These are phyloP conservation scores for Amyloporia xantha DNA, from an alignment of 768 basidiomycete species.

Conservation along the genomic window DNA sequence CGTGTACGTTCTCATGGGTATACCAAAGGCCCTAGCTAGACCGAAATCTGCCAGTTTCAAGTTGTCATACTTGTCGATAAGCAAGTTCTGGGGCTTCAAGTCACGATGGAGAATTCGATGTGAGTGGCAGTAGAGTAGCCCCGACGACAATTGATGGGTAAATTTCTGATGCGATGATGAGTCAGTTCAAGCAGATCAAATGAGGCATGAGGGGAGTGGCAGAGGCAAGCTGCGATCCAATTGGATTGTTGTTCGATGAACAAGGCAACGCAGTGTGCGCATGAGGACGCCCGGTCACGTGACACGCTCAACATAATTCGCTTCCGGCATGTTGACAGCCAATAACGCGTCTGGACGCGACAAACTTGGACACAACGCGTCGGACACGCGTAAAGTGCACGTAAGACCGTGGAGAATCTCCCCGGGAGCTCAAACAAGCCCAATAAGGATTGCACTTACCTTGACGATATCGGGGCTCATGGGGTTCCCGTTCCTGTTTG, in stretches of 20 bases:
- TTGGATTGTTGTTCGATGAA: conserved; percentile 1
- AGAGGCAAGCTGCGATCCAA: neutral
- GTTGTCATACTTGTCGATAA: conserved; percentile 86
- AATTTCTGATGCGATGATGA: conserved; percentile 69
- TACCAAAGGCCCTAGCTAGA: conserved; percentile 93
- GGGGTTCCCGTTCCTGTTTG: conserved; percentile 63
- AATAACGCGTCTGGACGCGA: conserved; percentile 24
- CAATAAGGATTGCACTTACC: conserved; percentile 42
- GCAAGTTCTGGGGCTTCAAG: conserved; percentile 91
- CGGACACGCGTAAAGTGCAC: conserved; percentile 23
- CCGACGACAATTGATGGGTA: conserved; percentile 86
- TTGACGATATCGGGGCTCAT: conserved; percentile 72
- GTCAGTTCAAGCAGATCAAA: conserved; percentile 6
- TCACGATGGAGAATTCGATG: conserved; percentile 96
- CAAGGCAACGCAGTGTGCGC: neutral
- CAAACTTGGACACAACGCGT: conserved; percentile 21
- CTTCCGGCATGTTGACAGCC: conserved; percentile 1
- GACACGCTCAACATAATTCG: conserved; percentile 11
- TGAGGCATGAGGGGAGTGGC: conserved; percentile 3
- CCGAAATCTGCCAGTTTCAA: conserved; percentile 97
- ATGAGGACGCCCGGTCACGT: conserved; percentile 14
- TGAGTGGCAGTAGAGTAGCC: conserved; percentile 90
- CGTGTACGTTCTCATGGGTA: conserved; percentile 98
- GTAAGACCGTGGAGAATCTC: neutral
- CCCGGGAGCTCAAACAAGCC: neutral